Evolutionary conservation across 768 basidiomycete genomes (phyloP).

Genomic region (Serendipita sp.): DNA sequence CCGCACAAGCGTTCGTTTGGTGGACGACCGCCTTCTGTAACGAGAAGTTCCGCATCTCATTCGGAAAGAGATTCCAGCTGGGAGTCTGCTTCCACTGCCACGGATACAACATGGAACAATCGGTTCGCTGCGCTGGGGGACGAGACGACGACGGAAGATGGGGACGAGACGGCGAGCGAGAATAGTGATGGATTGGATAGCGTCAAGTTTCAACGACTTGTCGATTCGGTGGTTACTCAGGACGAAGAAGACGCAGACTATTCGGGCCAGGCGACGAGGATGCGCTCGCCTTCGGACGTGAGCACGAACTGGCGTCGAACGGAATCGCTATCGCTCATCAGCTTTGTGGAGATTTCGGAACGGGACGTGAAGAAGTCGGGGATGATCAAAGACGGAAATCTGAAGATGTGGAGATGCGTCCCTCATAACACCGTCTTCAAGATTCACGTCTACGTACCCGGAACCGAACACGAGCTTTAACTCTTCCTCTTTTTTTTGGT

Average conservation of each 20-base stretch:
- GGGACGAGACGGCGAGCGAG: neutral
- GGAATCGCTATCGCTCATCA: neutral
- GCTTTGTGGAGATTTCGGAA: slow-evolving; percentile 3
- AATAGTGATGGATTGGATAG: neutral
- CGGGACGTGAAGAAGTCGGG: neutral
- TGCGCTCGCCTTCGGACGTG: neutral
- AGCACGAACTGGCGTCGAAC: neutral
- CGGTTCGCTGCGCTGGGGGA: neutral
- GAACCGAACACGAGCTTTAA: too few relatives aligned
- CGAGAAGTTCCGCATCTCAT: neutral
- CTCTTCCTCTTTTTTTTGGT: neutral
- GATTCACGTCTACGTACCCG: neutral
- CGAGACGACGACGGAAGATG: neutral
- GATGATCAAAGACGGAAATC: neutral
- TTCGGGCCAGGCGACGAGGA: neutral
- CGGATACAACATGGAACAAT: neutral
- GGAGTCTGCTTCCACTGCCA: neutral
- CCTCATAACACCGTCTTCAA: neutral
- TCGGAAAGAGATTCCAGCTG: neutral
- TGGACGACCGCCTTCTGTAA: neutral
- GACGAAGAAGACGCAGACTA: neutral
- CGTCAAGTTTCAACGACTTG: neutral
- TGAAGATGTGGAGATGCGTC: neutral
- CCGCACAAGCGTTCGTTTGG: neutral
- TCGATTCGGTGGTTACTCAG: neutral